Evolutionary conservation across 2,329 filamentous ascomycete genomes (phyloP).

Genomic region (Colletotrichum higginsianum): DNA sequence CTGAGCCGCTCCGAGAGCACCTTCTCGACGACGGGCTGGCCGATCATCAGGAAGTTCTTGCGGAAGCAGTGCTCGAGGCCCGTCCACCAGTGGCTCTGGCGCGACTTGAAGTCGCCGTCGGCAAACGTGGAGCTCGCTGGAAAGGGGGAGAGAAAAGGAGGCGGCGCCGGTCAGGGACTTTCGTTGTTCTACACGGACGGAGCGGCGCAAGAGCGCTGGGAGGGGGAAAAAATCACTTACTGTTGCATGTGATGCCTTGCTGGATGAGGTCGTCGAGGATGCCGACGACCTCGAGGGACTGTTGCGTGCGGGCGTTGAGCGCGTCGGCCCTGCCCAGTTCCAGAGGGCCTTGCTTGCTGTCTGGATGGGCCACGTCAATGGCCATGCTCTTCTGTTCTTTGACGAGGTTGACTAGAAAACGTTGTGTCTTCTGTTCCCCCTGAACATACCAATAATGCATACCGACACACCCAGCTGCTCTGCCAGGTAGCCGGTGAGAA

Average conservation of each 20-base stretch:
- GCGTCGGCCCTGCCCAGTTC: slow-evolving; percentile 63
- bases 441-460: slow-evolving; percentile 53
- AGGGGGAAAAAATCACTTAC: slow-evolving; percentile 48
- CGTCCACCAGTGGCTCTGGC: slow-evolving; percentile 64
- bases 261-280: slow-evolving; percentile 59
- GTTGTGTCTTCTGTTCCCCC: no score
- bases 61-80: slow-evolving; percentile 60
- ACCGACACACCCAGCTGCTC: slow-evolving; percentile 59
- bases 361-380: slow-evolving; percentile 45
- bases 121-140: slow-evolving; percentile 64
- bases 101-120: slow-evolving; percentile 62
- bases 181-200: background rate
- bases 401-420: background rate
- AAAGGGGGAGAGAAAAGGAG: no score
- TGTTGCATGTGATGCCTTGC: slow-evolving; percentile 64
- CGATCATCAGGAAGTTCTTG: slow-evolving; percentile 66
- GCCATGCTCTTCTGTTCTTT: background rate
- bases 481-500: slow-evolving; percentile 61
- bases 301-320: slow-evolving; percentile 64
- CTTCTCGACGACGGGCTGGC: slow-evolving; percentile 62
- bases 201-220: no score
- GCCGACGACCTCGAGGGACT: slow-evolving; percentile 61
- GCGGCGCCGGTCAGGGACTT: background rate
- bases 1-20: slow-evolving; percentile 54
- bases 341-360: slow-evolving; percentile 56